Percentiles rank a stretch among this genome's conserved stretches.
These are phyloP conservation scores for Colletotrichum sidae DNA, from an alignment of 2,329 filamentous ascomycete genomes.

Conservation along the genomic window DNA sequence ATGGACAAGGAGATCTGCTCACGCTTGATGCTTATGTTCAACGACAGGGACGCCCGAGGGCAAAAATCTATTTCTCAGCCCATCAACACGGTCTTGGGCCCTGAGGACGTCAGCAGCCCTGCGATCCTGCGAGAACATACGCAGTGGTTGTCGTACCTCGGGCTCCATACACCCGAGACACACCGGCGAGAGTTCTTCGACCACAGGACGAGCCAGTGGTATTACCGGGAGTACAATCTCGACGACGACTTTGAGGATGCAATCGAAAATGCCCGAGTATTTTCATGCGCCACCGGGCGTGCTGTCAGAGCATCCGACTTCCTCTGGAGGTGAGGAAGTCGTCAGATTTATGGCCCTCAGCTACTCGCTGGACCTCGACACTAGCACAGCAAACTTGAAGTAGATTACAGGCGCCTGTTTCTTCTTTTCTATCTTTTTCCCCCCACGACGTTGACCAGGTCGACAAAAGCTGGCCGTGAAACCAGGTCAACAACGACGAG, in stretches of 20 bases:
- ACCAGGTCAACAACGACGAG: no score
- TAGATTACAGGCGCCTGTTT: no score
- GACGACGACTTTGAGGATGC: constrained; percentile 34
- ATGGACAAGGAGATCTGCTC: constrained; percentile 31
- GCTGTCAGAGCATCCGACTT: constrained; percentile 27
- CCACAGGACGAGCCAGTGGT: constrained; percentile 25
- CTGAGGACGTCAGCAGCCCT: constrained; percentile 31
- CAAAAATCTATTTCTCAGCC: constrained; percentile 34
- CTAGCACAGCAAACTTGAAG: no score
- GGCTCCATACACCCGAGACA: constrained; percentile 22
- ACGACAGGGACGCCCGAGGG: constrained; percentile 34
- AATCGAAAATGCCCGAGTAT: constrained; percentile 24
- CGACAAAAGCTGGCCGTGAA: no score
- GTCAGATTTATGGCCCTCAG: no score
- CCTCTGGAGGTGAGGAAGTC: constrained; percentile 22
- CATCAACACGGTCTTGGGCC: constrained; percentile 27
- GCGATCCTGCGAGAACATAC: constrained; percentile 33
- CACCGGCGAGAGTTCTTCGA: constrained; percentile 32
- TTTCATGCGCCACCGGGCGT: constrained; percentile 27
- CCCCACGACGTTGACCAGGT: no score
- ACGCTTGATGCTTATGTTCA: constrained; percentile 37
- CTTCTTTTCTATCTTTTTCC: no score
- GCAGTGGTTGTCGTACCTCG: constrained; percentile 35
- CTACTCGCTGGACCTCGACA: no score
- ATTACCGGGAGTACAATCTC: constrained; percentile 33